Base-by-base conservation (phyloP, 169 alveolate genomes). In the Cryptosporidium felis region DNA sequence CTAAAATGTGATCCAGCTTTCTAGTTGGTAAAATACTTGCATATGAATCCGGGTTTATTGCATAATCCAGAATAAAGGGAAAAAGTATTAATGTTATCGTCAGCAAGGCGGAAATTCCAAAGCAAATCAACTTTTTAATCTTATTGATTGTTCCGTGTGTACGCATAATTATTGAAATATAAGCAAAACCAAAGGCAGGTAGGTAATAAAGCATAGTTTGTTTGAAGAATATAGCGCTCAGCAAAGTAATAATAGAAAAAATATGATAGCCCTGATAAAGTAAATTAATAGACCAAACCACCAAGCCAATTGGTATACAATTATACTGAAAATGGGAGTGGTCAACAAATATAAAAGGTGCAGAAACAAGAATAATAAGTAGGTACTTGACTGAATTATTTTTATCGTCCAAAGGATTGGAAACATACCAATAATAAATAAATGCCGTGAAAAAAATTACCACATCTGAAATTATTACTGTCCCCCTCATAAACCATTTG, bases 271-370 rank as follows among this genome's bases (percentile, higher is more conserved):
- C 63, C 32, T 53, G 18, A 16, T 61, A 53, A 42, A 74, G 38
- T 91, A 88, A 89, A 45, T 80, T 88, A n/a, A 92, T 80, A 14
- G 96, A 92, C 90, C 93, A 88, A 14, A 95, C 82, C 1, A 91
- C 89, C 32, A 94, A 89, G n/a, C 97, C 98, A 74, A 93, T 94
- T 93, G 95, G 92, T 10, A 94, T 91, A 42, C 92, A 88, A 82
- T 94, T 95, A 81, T 90, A 94, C 74, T 96, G 93, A 90, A 94
- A 96, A 85, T 96, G 98, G 0, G 96, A 96, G 80, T 96, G 96
- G 85, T 96, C 98, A 4, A 94, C 93, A 51, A 94, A 89, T 30
- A 94, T 82, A 65, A 93, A 74, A 5, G 92, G 90, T 36, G 96
- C 96, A 18, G 93, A 61, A 23, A 79, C 80, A 30, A 93, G 62